These are phyloP conservation scores for Leptographium lundbergii DNA, from an alignment of 2,329 filamentous ascomycete species.

Conservation along the genomic window DNA sequence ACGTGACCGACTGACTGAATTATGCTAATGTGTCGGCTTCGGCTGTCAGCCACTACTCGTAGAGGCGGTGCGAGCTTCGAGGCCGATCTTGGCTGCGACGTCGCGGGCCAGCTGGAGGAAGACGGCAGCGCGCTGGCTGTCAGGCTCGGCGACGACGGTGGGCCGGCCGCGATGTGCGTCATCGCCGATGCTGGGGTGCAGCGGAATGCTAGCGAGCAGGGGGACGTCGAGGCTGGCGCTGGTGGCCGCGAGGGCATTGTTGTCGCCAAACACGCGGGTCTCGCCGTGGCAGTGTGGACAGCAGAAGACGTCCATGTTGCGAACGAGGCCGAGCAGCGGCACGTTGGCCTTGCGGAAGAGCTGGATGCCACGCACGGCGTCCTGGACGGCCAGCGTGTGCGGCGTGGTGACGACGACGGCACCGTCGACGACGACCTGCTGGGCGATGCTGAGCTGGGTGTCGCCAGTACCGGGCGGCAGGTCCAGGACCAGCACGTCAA, in stretches of 20 bases:
- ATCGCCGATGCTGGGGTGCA: slow-evolving; percentile 76
- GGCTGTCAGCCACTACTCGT: neutral
- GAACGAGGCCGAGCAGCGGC: slow-evolving; percentile 73
- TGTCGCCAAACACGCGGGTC: slow-evolving; percentile 62
- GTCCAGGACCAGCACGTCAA: slow-evolving; percentile 84
- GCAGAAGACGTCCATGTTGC: slow-evolving; percentile 80
- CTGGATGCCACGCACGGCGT: slow-evolving; percentile 81
- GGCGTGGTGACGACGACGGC: slow-evolving; percentile 85
- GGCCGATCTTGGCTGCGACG: slow-evolving; percentile 33
- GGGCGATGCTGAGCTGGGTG: slow-evolving; percentile 90
- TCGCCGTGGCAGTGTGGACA: slow-evolving; percentile 67
- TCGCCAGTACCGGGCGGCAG: slow-evolving; percentile 91
- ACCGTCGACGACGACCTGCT: slow-evolving; percentile 82
- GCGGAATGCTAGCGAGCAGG: slow-evolving; percentile 78
- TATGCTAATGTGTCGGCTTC: too few species aligned
- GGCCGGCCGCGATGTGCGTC: slow-evolving; percentile 81
- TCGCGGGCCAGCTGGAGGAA: slow-evolving; percentile 59
- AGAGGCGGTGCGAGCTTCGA: neutral
- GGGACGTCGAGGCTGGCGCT: slow-evolving; percentile 62
- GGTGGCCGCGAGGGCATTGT: slow-evolving; percentile 50
- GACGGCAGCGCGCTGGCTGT: slow-evolving; percentile 55
- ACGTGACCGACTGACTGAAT: too few species aligned
- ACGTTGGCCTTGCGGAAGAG: slow-evolving; percentile 84
- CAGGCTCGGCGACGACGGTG: slow-evolving; percentile 77
- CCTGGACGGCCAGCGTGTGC: slow-evolving; percentile 82